Base-by-base conservation (phyloP, 2,329 filamentous ascomycete genomes). In the Talaromyces verruculosus region DNA sequence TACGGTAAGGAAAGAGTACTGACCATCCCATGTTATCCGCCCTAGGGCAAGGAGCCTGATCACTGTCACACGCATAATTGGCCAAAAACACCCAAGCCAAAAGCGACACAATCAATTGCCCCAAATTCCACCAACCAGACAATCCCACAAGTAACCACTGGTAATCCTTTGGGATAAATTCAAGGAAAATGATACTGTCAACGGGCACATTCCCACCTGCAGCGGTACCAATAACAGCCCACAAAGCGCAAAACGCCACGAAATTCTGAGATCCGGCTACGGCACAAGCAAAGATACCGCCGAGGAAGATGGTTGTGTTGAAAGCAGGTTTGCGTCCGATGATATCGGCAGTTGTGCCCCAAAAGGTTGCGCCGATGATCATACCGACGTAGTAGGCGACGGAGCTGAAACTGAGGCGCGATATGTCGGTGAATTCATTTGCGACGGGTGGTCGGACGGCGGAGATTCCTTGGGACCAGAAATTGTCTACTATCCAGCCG, bases 401-500 rank as follows among this genome's bases (percentile, higher is more conserved):
- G 0, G 78, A 75, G 49, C 74, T 75, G 45, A 73, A 76, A 64
- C 74, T 76, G 61, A 72, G 70, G 47, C 70, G 69, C 0, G 64
- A 64, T 7, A 74, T 73, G 7, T 69, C 71, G 0, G 67, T 58
- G 43, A 75, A 72, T 33, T 76, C 74, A 47, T 70, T 68, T 28
- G 71, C 43, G 10, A 75, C 72, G 1, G 73, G 71, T 1, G 73
- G 73, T 7, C 74, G 74, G 3, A 75, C 70, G 13, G 71, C 72
- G 6, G 69, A 68, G 51, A 76, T 73, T 1, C 73, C 75, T 67
- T 77, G 75, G 0, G 73, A 74, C 47, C 67, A 22, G 57, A 76
- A 72, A 43, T 90, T 90, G 75, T 91, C 88, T 58, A 85, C 85
- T 5, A 88, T 87, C 88, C 88, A 91, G 28, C 88, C 88, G 69